A percentile compares a stretch with the other conserved stretches of the same genome.
phyloP scores from a whole-genome alignment of 495 filamentous ascomycete species.

The Collariella sp. region DNA sequence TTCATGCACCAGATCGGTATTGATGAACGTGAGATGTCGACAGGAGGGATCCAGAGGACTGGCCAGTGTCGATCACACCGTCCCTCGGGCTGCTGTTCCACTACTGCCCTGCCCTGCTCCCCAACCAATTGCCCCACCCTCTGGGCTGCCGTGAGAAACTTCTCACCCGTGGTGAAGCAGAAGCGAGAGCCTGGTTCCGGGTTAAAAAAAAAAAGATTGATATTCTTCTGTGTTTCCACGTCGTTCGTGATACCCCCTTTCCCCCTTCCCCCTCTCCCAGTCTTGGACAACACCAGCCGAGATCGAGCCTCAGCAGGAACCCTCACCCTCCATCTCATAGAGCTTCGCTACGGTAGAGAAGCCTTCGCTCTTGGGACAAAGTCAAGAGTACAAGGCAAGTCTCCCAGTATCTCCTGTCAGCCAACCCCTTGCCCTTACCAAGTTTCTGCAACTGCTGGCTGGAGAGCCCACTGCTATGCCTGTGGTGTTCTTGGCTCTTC shows the following conservation, averaged over 20 bases:
- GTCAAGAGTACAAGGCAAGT: background rate
- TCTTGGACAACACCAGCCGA: background rate
- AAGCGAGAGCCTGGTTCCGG: slow-evolving; percentile 5
- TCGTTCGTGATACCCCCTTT: slow-evolving; percentile 4
- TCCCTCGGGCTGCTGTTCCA: background rate
- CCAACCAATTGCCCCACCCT: slow-evolving; percentile 9
- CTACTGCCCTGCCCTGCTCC: background rate
- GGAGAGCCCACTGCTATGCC: background rate
- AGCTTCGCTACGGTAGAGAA: background rate
- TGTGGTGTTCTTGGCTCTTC: background rate
- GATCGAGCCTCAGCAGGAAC: no score
- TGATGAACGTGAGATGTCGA: slow-evolving; percentile 7
- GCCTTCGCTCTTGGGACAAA: no score
- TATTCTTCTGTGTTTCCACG: slow-evolving; percentile 16
- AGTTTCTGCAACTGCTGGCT: background rate
- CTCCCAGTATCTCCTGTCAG: background rate
- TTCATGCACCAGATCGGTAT: slow-evolving; percentile 4
- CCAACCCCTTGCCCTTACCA: background rate
- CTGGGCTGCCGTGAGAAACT: slow-evolving; percentile 10
- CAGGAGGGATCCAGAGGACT: background rate
- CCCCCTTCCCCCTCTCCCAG: background rate
- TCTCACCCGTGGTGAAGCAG: slow-evolving; percentile 1
- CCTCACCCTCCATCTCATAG: background rate
- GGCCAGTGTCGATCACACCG: slow-evolving; percentile 1
- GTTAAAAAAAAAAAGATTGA: slow-evolving; percentile 16